Base-by-base conservation (phyloP, 2,329 filamentous ascomycete species). In the Leptographium lundbergii region DNA sequence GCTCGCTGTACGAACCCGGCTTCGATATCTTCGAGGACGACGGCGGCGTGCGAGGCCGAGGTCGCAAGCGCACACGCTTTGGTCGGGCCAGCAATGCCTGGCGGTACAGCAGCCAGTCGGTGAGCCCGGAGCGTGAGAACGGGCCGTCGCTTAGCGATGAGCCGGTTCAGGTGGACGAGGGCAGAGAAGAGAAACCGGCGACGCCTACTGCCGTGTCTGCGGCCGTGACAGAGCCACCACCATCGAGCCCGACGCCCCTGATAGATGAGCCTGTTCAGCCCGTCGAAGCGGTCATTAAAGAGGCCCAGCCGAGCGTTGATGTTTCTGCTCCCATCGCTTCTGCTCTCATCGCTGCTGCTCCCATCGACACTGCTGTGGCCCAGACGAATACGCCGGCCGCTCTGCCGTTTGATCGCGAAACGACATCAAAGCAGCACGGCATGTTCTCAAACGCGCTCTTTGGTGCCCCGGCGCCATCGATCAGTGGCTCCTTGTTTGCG, bases 11-110 rank as follows among this genome's bases (percentile, higher is more conserved):
- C 56, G 82, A 87, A 63, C 78, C 78, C 5, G 78, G 77, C 1
- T 79, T 83, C 62, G 85, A 91, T 65, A 80, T 84, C 4, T 86
- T 92, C 17, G 85, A 89, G 61, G 87, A 88, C 29, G 83, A 88
- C 69, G 81, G 81, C 1, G 78, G 77, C 50, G 74, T 81, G 27
- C 78, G 73, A 42, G 81, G 80, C 6, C 81, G 77, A 66, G 82
- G 81, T 32, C 84, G 82, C 61, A 95, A 91, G 71, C 80, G 82
- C 58, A 83, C 86, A 9, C 83, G 84, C 52, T 87, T 88, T 69
- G 81, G 85, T 60, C 76, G 85, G 61, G 76, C 82, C 57, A 85
- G 83, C 66, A 80, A 77, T 34, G 76, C 81, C 32, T 96, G 92
- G 92, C 85, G 81, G 62, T 87, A 91, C 66, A 77, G 78, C 25